A percentile compares a stretch with the other conserved stretches of the same genome.
These are phyloP conservation scores for Podaxis rugospora DNA, from an alignment of 768 basidiomycete species.

Conservation along the genomic window DNA sequence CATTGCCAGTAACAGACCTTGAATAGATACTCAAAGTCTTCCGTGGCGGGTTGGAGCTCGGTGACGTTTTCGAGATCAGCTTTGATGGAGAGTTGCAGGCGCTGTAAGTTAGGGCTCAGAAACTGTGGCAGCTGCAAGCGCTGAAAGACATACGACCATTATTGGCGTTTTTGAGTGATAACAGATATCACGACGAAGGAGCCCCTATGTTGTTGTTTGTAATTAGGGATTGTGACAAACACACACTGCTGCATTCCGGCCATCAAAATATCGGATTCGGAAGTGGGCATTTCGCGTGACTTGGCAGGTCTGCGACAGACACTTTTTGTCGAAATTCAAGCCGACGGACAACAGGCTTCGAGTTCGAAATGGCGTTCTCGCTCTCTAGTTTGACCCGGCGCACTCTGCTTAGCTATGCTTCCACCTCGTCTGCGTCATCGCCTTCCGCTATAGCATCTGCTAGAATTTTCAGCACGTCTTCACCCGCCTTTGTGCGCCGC, in stretches of 20 bases:
- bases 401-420: conserved; percentile 5
- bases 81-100: conserved; percentile 62
- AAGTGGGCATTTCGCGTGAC: background rate
- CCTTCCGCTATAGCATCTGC: background rate
- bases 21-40: conserved; percentile 80
- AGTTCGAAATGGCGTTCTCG: conserved; percentile 11
- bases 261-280: background rate
- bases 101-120: conserved; percentile 29
- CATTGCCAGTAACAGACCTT: conserved; percentile 37
- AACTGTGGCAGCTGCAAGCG: background rate
- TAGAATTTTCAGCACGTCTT: conserved; percentile 22
- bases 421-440: background rate
- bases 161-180: background rate
- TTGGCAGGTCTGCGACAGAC: background rate
- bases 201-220: conserved; percentile 17
- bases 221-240: conserved; percentile 7
- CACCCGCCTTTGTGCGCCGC: conserved; percentile 28
- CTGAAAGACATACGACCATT: background rate
- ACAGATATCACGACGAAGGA: background rate
- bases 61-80: conserved; percentile 82
- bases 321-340: conserved; percentile 3
- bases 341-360: background rate
- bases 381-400: conserved; percentile 9
- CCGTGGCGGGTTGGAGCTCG: conserved; percentile 55
- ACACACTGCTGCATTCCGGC: background rate